Percentiles rank a stretch among this genome's conserved stretches.
Conservation (phyloP, 1,284 basidiomycete species). For the Mrakiaceae sp. region DNA sequence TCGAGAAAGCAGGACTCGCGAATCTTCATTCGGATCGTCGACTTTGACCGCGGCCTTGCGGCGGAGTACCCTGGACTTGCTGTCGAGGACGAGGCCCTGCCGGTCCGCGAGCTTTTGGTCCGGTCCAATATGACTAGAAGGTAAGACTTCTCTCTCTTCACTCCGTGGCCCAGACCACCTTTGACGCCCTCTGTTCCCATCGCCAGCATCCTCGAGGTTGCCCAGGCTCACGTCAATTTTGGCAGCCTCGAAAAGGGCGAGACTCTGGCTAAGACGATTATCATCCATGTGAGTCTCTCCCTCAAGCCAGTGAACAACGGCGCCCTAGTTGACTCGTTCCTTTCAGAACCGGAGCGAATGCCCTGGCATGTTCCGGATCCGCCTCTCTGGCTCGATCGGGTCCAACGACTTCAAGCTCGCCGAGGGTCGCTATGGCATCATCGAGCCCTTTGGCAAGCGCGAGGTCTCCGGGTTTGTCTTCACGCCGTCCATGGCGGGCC, state of each 20-base stretch:
- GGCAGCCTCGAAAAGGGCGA: slow-evolving; percentile 42
- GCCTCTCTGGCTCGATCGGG: slow-evolving; percentile 41
- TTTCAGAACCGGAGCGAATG: slow-evolving; percentile 37
- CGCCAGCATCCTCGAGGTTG: slow-evolving; percentile 38
- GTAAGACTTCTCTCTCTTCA: background rate
- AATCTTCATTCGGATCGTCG: slow-evolving; percentile 38
- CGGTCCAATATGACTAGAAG: slow-evolving; percentile 19
- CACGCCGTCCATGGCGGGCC: slow-evolving; percentile 37
- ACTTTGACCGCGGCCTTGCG: slow-evolving; percentile 34
- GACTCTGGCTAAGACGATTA: slow-evolving; percentile 38
- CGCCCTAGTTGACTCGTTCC: background rate
- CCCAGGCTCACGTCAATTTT: slow-evolving; percentile 43
- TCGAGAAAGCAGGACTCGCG: slow-evolving; percentile 40
- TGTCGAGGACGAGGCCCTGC: slow-evolving; percentile 34
- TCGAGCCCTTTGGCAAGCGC: slow-evolving; percentile 40
- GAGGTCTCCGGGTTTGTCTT: slow-evolving; percentile 38
- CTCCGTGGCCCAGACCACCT: too few relatives aligned
- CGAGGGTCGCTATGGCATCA: slow-evolving; percentile 39
- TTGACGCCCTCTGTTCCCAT: slow-evolving; percentile 24
- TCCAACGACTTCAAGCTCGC: slow-evolving; percentile 41
- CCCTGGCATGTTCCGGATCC: slow-evolving; percentile 40
- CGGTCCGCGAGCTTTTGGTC: slow-evolving; percentile 41
- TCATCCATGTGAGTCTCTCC: slow-evolving; percentile 31
- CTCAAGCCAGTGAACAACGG: background rate
- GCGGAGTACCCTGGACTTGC: slow-evolving; percentile 26